Percentiles rank a stretch among this genome's conserved stretches.
Evolutionary conservation across 129 eudicot species (phyloP).

Genomic region (Pulicaria dysenterica): DNA sequence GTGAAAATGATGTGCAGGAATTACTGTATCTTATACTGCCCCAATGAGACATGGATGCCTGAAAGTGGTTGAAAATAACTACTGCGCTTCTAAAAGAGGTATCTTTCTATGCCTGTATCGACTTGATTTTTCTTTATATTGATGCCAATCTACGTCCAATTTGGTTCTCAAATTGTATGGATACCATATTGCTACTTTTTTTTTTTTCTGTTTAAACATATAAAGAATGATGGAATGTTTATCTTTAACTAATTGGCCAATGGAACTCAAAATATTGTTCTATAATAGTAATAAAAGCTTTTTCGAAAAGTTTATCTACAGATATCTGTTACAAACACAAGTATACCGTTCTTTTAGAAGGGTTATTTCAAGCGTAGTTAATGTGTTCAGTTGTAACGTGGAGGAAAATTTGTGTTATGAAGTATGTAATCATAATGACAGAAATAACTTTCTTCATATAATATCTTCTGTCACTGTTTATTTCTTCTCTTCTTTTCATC

Average conservation of each 20-base stretch:
- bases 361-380: too few species aligned
- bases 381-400: too few species aligned
- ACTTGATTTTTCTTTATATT: slow-evolving; percentile 20
- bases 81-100: slow-evolving; percentile 96
- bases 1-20: slow-evolving; percentile 53
- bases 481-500: too few species aligned
- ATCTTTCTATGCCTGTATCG: slow-evolving; percentile 23
- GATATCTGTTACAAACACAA: not conserved
- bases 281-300: slow-evolving; percentile 1
- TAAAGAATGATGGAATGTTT: too few species aligned
- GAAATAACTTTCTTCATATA: too few species aligned
- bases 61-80: slow-evolving; percentile 91
- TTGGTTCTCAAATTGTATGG: slow-evolving; percentile 1
- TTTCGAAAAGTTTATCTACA: slow-evolving; percentile 9
- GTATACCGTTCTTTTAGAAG: too few species aligned
- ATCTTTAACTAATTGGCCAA: not conserved
- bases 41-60: slow-evolving; percentile 83
- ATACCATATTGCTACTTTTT: not conserved
- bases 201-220: not conserved
- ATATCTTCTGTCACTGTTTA: too few species aligned
- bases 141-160: not conserved
- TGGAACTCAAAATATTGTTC: not conserved
- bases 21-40: slow-evolving; percentile 75
- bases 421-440: too few species aligned
- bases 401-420: too few species aligned